phyloP scores from a whole-genome alignment of 306 rosid genomes.

The Abrus pulchellus region DNA sequence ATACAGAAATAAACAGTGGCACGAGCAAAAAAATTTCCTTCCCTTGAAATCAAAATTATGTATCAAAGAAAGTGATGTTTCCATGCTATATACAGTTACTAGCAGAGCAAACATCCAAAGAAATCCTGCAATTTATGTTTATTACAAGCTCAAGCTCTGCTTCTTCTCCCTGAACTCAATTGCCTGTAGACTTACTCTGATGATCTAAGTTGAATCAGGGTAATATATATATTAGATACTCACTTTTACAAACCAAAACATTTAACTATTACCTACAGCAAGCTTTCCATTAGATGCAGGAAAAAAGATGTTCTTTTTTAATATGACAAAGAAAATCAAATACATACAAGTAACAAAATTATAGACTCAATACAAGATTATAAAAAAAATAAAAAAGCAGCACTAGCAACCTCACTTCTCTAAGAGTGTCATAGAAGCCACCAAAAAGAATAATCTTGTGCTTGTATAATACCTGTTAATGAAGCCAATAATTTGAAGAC shows the following conservation, averaged over 20 bases:
- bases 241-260: slow-evolving; percentile 29
- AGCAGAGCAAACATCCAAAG: slow-evolving; percentile 28
- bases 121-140: slow-evolving; percentile 19
- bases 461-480: slow-evolving; percentile 91
- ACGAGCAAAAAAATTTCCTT: slow-evolving; percentile 26
- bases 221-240: slow-evolving; percentile 10
- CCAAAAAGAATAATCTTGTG: slow-evolving; percentile 98
- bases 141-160: slow-evolving; percentile 27
- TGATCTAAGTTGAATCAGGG: slow-evolving; percentile 9
- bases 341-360: slow-evolving; percentile 3
- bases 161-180: slow-evolving; percentile 17
- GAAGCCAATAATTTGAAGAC: slow-evolving; percentile 39
- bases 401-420: slow-evolving; percentile 97
- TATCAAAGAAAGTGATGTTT: neutral
- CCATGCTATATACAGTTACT: slow-evolving; percentile 16
- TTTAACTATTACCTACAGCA: slow-evolving; percentile 13
- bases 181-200: neutral
- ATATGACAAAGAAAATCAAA: neutral
- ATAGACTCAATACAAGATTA: slow-evolving; percentile 22
- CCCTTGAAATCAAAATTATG: slow-evolving; percentile 14
- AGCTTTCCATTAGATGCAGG: slow-evolving; percentile 24
- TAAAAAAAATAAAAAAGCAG: slow-evolving; percentile 40
- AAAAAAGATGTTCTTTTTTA: neutral
- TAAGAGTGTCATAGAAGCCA: slow-evolving; percentile 95
- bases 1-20: slow-evolving; percentile 31